Evolutionary conservation across 192 early-diverging fungal genomes (phyloP), one percentile per base, ranked within the genome.

Genomic region (Geranomyces variabilis): DNA sequence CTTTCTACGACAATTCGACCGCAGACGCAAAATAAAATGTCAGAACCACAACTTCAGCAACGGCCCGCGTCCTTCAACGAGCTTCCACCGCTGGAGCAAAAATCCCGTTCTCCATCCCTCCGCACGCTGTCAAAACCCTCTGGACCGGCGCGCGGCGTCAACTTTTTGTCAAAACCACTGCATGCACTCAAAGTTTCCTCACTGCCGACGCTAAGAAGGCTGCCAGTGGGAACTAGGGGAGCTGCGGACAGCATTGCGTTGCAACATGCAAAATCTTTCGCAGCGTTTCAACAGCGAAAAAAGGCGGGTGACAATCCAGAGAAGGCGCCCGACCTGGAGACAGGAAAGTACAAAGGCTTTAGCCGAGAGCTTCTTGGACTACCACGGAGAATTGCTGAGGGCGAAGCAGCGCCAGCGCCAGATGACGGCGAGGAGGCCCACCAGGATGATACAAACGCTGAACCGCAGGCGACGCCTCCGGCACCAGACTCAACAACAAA

Each of bases 41-140:
- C 58, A 7, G 58, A 60, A 33, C 58, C 58, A 34, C 58, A 60
- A 60, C 29, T 60, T 3, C 58, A 60, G 31, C 58, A 3, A 15
- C 51, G 31, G 29, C 58, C 58, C 19, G 17, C 58, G 58, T 28
- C 58, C 3, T 8, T 34, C 7, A 29, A 3, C 17, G 31, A 60
- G 58, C 58, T 34, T 17, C 58, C 31, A 33, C 58, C 31, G 22
- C 58, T 34, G 29, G 29, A 60, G 5, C 28, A 19, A 28, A 60
- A 7, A 9, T 60, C 58, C 58, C 58, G 58, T 17, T 24, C n/a
- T 9, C 4, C 51, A n/a, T 60, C 58, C 3, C 58, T 60, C 58
- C 22, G 31, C 22, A 7, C 58, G 31, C 51, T 53, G 7, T 26
- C 51, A 15, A 53, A 41, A 41, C 36, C 36, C 10, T 53, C 19